phyloP scores from a whole-genome alignment of 768 basidiomycete genomes.

The Pisolithus albus region DNA sequence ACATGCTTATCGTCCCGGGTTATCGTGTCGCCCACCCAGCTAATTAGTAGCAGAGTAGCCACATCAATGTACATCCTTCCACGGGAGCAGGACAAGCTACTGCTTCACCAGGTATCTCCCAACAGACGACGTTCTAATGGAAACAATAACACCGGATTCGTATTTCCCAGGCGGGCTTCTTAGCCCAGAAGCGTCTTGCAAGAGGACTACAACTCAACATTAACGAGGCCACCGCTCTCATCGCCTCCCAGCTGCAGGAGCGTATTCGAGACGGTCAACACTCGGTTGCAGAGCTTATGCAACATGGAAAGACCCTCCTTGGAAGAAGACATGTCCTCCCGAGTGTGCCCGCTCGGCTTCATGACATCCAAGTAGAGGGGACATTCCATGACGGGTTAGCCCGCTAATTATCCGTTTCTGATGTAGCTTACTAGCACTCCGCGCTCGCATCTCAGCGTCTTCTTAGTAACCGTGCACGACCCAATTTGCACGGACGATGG shows the following conservation, averaged over 20 bases:
- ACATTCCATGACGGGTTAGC: conserved; percentile 81
- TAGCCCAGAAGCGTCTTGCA: conserved; percentile 92
- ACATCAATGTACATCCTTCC: conserved; percentile 63
- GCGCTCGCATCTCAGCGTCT: conserved; percentile 37
- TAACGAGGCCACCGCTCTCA: conserved; percentile 83
- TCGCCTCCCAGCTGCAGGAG: conserved; percentile 90
- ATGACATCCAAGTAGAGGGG: conserved; percentile 92
- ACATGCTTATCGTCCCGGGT: no score
- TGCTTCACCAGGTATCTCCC: conserved; percentile 56
- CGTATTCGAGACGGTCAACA: conserved; percentile 86
- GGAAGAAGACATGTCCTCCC: conserved; percentile 87
- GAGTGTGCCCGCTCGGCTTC: conserved; percentile 64
- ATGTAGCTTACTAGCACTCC: neutral
- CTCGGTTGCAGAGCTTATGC: conserved; percentile 88
- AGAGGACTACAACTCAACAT: conserved; percentile 85
- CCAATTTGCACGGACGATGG: conserved; percentile 84
- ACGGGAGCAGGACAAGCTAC: conserved; percentile 67
- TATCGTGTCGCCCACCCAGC: no score
- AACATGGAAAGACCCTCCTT: conserved; percentile 80
- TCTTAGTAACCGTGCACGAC: conserved; percentile 96
- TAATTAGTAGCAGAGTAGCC: neutral
- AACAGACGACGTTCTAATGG: neutral
- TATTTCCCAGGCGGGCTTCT: conserved; percentile 60
- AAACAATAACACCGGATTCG: neutral
- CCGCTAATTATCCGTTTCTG: neutral